Base-by-base conservation (phyloP, 345 rosid genomes). In the Populus alba region DNA sequence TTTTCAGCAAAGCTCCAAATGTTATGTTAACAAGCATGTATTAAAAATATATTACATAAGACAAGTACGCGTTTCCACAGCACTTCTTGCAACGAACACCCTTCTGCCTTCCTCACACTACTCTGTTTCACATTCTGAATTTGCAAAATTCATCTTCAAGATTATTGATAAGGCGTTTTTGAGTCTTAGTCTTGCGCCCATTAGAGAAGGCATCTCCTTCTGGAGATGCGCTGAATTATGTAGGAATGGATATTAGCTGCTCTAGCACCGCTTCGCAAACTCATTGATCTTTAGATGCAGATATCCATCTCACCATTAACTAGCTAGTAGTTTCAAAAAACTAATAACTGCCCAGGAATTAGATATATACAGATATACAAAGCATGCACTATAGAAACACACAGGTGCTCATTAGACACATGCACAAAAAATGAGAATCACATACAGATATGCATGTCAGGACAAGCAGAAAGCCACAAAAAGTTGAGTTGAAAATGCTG, bases 181-280 rank as follows among this genome's bases (percentile, higher is more conserved):
- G 99, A 77, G 98, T 73, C 85, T 95, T 93, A 5, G 94, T 96
- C 81, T 95, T 95, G 55, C n/a, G n/a, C 99, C 98, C 76, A 95
- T 89, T 86, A 95, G 86, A 25, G 92, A 80, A n/a, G 99, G 99
- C 99, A 95, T 95, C 87, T 95, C 97, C 79, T 92, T 92, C 83
- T 85, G 92, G 31, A 95, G 92, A 87, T 95, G 92, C n/a, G 82
- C 97, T 86, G n/a, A 68, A 95, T 91, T 66, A 95, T 93, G 82
- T 89, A 89, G 12, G 99, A 94, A 87, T 95, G 96, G 71, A 95
- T 95, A 89, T 90, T 92, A 29, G 94, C 98, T 51, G 98, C 99
- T 88, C 98, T 89, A 37, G 99, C 99, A 66, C n/a, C 99, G 94
- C 81, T 95, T 95, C 76, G 92, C 97, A 82, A 93, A 95, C 83